Conservation (phyloP, 305 asterid species). For the Caryopteris hybrid region DNA sequence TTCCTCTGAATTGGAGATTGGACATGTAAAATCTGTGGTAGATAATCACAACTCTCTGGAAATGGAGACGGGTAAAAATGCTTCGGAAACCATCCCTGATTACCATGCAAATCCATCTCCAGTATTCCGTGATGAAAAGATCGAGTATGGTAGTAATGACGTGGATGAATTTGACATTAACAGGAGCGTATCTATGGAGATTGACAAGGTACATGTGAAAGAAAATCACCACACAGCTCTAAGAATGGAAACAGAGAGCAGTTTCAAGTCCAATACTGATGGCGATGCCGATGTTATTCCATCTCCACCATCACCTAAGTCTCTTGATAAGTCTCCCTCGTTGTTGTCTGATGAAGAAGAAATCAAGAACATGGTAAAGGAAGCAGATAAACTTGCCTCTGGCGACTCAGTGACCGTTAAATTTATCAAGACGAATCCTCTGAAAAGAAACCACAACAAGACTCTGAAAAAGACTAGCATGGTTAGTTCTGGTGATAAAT, state of each 20-base stretch:
- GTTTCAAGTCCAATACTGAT: constrained; percentile 3
- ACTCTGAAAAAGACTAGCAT: constrained; percentile 20
- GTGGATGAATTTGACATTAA: constrained; percentile 10
- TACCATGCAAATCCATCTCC: constrained; percentile 6
- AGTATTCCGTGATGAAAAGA: not conserved
- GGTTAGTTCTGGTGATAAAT: constrained; percentile 24
- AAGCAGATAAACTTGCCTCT: constrained; percentile 17
- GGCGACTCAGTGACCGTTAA: constrained; percentile 7
- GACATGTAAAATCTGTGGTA: constrained; percentile 10
- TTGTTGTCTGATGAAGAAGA: constrained; percentile 12
- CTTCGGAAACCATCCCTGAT: constrained; percentile 11
- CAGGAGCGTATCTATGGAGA: constrained; percentile 1
- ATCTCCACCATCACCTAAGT: constrained; percentile 13
- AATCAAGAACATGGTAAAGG: constrained; percentile 3
- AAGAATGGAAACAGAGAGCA: constrained; percentile 20
- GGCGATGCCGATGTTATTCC: not conserved
- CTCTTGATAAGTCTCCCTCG: constrained; percentile 16
- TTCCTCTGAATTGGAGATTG: not conserved
- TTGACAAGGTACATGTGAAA: constrained; percentile 6
- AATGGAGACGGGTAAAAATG: constrained; percentile 13
- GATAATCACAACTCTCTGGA: not conserved
- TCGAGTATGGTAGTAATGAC: constrained; percentile 10
- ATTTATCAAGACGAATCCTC: not conserved
- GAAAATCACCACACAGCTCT: not conserved
- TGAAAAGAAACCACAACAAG: constrained; percentile 11